Percentiles rank a stretch among this genome's conserved stretches.
Evolutionary conservation across 768 basidiomycete species (phyloP).

Genomic region (Terana coerulea): DNA sequence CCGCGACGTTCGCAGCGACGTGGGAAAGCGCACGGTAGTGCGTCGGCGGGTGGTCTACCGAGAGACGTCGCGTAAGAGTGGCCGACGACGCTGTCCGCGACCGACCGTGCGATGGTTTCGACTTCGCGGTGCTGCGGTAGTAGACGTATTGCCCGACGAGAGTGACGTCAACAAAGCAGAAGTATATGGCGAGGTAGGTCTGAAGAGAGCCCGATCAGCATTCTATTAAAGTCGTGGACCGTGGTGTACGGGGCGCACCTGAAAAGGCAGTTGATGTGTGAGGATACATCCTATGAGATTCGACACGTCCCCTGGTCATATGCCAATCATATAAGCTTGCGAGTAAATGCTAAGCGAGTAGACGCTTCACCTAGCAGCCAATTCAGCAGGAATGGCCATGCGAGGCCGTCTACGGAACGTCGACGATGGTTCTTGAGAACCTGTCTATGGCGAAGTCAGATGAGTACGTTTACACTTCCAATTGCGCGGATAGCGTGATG

Average conservation of each 20-base stretch:
- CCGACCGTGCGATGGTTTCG: slow-evolving; percentile 32
- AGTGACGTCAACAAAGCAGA: slow-evolving; percentile 75
- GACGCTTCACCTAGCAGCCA: slow-evolving; percentile 77
- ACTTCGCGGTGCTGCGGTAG: slow-evolving; percentile 46
- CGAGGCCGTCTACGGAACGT: slow-evolving; percentile 85
- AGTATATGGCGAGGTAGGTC: slow-evolving; percentile 92
- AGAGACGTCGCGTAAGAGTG: slow-evolving; percentile 38
- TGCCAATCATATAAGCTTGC: too few species aligned
- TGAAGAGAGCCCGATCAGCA: slow-evolving; percentile 26
- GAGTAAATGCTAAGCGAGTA: too few species aligned
- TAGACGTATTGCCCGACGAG: slow-evolving; percentile 81
- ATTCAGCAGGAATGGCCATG: slow-evolving; percentile 88
- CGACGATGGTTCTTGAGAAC: slow-evolving; percentile 71
- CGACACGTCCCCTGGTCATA: slow-evolving; percentile 73
- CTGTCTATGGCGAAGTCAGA: slow-evolving; percentile 49
- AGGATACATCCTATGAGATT: slow-evolving; percentile 90
- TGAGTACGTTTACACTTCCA: slow-evolving; percentile 6
- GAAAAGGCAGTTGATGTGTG: slow-evolving; percentile 92
- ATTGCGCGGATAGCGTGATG: slow-evolving; percentile 13
- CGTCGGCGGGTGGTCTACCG: slow-evolving; percentile 49
- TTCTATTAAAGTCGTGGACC: background rate
- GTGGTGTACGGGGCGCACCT: slow-evolving; percentile 48
- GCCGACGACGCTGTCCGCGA: slow-evolving; percentile 38
- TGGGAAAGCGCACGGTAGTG: slow-evolving; percentile 67
- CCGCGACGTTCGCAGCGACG: slow-evolving; percentile 70